phyloP scores from a whole-genome alignment of 2,329 filamentous ascomycete species.

The Diaporthe caulivora region DNA sequence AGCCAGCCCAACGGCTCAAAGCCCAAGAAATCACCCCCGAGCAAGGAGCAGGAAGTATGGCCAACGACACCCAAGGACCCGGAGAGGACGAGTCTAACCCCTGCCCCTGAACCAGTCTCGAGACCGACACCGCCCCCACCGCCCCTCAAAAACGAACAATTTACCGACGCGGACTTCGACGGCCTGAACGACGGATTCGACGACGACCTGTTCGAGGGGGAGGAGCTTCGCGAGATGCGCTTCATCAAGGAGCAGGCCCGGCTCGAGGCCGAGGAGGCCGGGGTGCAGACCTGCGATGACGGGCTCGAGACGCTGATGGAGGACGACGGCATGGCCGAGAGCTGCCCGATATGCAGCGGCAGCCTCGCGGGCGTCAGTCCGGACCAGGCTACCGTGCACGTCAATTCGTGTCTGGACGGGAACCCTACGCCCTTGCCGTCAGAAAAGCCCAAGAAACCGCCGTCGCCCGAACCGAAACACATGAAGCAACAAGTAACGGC shows the following conservation, averaged over 20 bases:
- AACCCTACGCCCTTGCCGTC: conserved; percentile 71
- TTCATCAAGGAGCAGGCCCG: conserved; percentile 83
- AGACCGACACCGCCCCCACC: conserved; percentile 13
- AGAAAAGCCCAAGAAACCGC: conserved; percentile 38
- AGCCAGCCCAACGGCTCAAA: background rate
- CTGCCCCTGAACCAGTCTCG: conserved; percentile 23
- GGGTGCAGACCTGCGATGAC: conserved; percentile 52
- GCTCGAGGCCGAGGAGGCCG: conserved; percentile 70
- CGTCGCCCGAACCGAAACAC: conserved; percentile 38
- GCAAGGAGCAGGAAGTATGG: conserved; percentile 36
- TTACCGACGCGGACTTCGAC: conserved; percentile 48
- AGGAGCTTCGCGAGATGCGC: conserved; percentile 74
- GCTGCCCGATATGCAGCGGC: conserved; percentile 83
- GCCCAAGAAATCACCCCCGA: background rate
- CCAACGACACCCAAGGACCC: conserved; percentile 34
- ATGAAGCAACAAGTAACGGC: conserved; percentile 31
- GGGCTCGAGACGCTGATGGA: conserved; percentile 47
- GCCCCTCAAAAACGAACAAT: conserved; percentile 35
- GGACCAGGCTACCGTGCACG: conserved; percentile 83
- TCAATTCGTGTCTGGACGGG: conserved; percentile 93
- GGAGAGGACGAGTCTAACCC: conserved; percentile 37
- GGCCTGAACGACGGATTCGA: conserved; percentile 71
- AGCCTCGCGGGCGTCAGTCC: conserved; percentile 69
- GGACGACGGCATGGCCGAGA: conserved; percentile 51
- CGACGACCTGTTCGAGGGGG: conserved; percentile 66